These are phyloP conservation scores for Cenchrus purpureus DNA, from an alignment of 176 grass and related monocot species.

Conservation along the genomic window DNA sequence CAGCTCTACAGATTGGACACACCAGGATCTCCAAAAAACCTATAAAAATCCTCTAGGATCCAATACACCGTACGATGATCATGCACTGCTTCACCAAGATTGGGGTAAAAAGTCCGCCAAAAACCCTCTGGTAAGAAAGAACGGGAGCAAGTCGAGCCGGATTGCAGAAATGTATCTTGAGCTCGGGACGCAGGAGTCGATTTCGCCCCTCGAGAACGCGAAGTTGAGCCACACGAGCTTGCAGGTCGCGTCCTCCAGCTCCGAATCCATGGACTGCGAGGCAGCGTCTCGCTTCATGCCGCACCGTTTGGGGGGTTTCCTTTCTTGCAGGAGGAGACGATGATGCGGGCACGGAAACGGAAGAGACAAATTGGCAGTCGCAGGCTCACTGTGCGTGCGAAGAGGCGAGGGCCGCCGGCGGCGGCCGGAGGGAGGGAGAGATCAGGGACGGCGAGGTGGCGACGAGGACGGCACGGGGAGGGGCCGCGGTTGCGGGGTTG, in stretches of 20 bases:
- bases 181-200: conserved; percentile 51
- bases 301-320: too few relatives aligned
- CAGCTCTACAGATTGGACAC: background rate
- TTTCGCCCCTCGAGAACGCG: conserved; percentile 46
- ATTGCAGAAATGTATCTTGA: conserved; percentile 52
- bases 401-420: background rate
- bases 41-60: background rate
- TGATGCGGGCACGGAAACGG: background rate
- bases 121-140: background rate
- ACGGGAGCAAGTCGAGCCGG: background rate
- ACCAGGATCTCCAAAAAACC: background rate
- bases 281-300: background rate
- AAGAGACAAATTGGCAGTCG: background rate
- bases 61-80: background rate
- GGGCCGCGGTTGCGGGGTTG: too few relatives aligned
- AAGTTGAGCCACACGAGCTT: conserved; percentile 57
- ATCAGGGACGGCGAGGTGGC: too few relatives aligned
- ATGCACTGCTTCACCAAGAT: background rate
- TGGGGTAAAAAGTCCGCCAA: background rate
- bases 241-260: conserved; percentile 50
- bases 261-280: conserved; percentile 37
- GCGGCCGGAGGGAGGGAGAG: too few relatives aligned
- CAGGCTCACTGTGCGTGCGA: background rate
- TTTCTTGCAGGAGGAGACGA: conserved; percentile 18
- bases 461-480: too few relatives aligned